These are phyloP conservation scores for Barnettozyma pratensis DNA, from an alignment of 805 yeast genomes.

Conservation along the genomic window DNA sequence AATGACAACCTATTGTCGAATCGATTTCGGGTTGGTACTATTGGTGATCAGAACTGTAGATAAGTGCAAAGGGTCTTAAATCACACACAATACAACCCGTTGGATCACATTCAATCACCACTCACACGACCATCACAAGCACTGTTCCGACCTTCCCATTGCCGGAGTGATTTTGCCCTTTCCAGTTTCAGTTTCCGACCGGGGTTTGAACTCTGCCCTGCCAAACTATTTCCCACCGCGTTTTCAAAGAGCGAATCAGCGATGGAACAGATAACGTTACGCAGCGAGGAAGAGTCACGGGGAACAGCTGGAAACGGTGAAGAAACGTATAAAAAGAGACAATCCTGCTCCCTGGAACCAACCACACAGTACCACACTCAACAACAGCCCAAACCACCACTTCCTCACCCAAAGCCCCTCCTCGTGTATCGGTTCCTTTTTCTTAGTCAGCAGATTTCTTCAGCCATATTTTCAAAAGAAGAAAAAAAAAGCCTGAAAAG, in stretches of 20 bases:
- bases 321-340: neutral
- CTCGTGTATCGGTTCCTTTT: too few species aligned
- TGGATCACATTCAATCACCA: too few species aligned
- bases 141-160: too few species aligned
- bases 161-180: neutral
- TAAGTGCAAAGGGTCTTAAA: too few species aligned
- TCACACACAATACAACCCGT: too few species aligned
- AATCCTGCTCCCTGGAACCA: neutral
- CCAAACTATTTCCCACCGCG: neutral
- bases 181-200: neutral
- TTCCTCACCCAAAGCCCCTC: neutral
- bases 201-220: neutral
- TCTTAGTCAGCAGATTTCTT: conserved; percentile 1
- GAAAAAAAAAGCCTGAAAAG: neutral
- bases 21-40: too few species aligned
- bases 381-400: neutral
- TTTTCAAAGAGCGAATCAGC: neutral
- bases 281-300: neutral
- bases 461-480: neutral
- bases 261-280: conserved; percentile 4
- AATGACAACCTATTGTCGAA: too few species aligned
- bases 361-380: neutral
- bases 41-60: too few species aligned
- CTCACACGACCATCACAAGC: too few species aligned
- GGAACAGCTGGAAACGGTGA: too few species aligned